A percentile compares a stretch with the other conserved stretches of the same genome.
phyloP scores from a whole-genome alignment of 2,329 filamentous ascomycete genomes.

The Aspergillus floridensis region DNA sequence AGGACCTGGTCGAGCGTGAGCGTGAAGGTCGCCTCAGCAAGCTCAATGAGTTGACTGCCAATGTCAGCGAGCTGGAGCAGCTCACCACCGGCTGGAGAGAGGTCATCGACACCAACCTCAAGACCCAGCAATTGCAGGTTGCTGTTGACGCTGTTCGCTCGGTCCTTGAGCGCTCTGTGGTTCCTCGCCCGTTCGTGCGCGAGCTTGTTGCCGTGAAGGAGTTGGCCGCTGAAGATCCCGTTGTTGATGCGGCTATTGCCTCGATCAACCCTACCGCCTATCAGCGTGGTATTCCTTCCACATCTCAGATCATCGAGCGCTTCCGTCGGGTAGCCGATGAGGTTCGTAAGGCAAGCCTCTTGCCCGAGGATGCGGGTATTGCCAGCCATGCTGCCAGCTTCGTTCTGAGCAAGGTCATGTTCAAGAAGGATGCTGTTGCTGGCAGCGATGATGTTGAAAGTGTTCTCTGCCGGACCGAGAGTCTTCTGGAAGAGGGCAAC shows the following conservation, averaged over 20 bases:
- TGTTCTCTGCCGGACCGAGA: constrained; percentile 84
- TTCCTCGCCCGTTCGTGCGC: constrained; percentile 80
- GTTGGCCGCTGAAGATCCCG: constrained; percentile 76
- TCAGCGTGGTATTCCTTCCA: constrained; percentile 81
- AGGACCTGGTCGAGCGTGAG: constrained; percentile 81
- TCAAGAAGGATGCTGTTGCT: constrained; percentile 86
- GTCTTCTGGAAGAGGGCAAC: constrained; percentile 86
- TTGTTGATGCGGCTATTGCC: constrained; percentile 91
- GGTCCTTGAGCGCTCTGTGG: constrained; percentile 70
- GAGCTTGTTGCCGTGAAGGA: constrained; percentile 95
- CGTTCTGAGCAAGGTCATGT: constrained; percentile 88
- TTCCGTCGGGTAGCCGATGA: constrained; percentile 91
- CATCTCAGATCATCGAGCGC: constrained; percentile 84
- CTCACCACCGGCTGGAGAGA: constrained; percentile 86
- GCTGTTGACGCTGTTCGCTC: constrained; percentile 90
- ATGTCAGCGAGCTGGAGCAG: constrained; percentile 79
- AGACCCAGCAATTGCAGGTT: constrained; percentile 93
- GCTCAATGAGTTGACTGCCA: constrained; percentile 73
- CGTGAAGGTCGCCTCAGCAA: constrained; percentile 82
- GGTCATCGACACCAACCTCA: constrained; percentile 84
- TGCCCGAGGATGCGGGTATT: constrained; percentile 91
- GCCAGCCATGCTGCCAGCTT: constrained; percentile 90
- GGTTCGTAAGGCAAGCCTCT: constrained; percentile 87
- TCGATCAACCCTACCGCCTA: constrained; percentile 93
- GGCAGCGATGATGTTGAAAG: constrained; percentile 90